Evolutionary conservation across 176 grass and related monocot species (phyloP).

Genomic region (Oryza meyeriana): DNA sequence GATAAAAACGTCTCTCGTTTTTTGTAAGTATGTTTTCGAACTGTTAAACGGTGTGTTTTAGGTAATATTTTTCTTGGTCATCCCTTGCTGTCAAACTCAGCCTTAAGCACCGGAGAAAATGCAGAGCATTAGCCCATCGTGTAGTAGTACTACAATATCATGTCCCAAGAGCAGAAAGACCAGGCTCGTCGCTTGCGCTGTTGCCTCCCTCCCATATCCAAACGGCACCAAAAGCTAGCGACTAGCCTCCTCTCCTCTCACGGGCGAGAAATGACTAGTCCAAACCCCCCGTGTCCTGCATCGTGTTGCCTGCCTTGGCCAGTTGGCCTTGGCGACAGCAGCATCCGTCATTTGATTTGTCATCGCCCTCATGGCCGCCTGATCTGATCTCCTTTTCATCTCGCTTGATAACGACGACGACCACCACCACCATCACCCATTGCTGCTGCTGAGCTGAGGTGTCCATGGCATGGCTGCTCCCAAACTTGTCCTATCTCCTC

Average conservation of each 20-base stretch:
- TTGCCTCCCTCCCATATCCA: neutral
- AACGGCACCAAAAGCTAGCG: neutral
- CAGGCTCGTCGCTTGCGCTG: neutral
- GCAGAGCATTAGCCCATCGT: neutral
- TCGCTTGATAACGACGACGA: neutral
- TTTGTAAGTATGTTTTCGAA: too few species aligned
- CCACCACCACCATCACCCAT: too few species aligned
- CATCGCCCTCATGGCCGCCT: neutral
- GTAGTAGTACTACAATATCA: neutral
- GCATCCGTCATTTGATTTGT: neutral
- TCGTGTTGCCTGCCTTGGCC: neutral
- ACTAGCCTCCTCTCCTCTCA: constrained; percentile 4
- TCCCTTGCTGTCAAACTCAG: too few species aligned
- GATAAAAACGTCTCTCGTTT: too few species aligned
- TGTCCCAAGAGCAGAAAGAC: neutral
- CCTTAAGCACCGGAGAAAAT: too few species aligned
- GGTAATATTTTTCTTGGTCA: too few species aligned
- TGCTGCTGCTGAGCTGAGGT: neutral
- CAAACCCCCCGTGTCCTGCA: neutral
- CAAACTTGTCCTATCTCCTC: neutral
- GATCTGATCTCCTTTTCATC: neutral
- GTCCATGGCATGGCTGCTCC: neutral
- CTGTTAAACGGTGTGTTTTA: too few species aligned
- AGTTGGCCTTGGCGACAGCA: neutral
- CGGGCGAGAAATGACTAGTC: constrained; percentile 24